These are phyloP conservation scores for Castanea sativa DNA, from an alignment of 306 rosid species.

Conservation along the genomic window DNA sequence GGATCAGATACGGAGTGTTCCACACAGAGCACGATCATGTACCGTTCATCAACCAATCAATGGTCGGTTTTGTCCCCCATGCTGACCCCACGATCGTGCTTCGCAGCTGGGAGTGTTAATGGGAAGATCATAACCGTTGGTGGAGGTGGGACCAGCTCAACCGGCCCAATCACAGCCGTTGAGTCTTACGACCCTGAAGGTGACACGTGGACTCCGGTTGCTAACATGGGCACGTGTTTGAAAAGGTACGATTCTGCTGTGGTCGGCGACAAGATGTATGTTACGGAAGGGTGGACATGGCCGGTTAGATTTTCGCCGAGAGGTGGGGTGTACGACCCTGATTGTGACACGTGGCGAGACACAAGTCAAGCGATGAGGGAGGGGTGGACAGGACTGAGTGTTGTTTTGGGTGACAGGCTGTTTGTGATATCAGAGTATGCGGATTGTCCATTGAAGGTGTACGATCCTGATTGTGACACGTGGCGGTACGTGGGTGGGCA, in stretches of 20 bases:
- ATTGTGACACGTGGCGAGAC: constrained; percentile 43
- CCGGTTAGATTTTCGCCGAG: constrained; percentile 52
- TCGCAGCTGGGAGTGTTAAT: constrained; percentile 30
- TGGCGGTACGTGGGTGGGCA: constrained; percentile 61
- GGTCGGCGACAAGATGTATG: constrained; percentile 40
- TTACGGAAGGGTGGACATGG: constrained; percentile 85
- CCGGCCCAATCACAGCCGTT: neutral
- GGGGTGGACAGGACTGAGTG: constrained; percentile 65
- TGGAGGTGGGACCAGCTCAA: neutral
- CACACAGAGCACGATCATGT: constrained; percentile 23
- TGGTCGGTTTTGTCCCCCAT: constrained; percentile 35
- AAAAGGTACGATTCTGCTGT: constrained; percentile 35
- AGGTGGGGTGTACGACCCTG: constrained; percentile 34
- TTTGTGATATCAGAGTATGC: constrained; percentile 55
- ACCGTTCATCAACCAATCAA: constrained; percentile 40
- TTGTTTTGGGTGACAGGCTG: constrained; percentile 34
- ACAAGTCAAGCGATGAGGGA: constrained; percentile 56
- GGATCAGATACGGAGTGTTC: constrained; percentile 18
- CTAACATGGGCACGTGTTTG: neutral
- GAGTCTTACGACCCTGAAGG: constrained; percentile 42
- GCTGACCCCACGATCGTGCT: constrained; percentile 8
- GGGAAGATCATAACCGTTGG: constrained; percentile 46
- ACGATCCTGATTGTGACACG: constrained; percentile 40
- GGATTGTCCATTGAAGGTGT: constrained; percentile 55
- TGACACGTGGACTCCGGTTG: constrained; percentile 40